Evolutionary conservation across 768 basidiomycete genomes (phyloP).

Genomic region (Collybia sordida): DNA sequence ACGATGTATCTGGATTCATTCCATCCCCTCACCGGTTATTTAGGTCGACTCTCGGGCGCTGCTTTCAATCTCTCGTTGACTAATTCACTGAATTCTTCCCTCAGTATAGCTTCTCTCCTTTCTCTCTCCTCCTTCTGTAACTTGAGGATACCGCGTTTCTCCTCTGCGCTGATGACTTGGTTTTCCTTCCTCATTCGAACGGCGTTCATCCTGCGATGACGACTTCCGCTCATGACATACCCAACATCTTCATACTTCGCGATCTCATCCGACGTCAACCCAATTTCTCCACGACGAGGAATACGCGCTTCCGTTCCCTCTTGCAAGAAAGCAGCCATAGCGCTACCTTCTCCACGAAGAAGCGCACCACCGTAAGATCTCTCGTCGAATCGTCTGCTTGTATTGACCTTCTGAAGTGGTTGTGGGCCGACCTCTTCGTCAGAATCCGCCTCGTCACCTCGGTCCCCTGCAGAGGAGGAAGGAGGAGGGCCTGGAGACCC

Average conservation of each 20-base stretch:
- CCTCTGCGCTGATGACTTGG: conserved; percentile 98
- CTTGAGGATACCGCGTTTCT: conserved; percentile 95
- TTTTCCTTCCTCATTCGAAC: conserved; percentile 99
- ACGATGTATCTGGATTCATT: neutral
- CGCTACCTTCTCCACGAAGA: conserved; percentile 92
- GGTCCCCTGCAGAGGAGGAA: conserved; percentile 13
- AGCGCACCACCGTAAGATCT: conserved; percentile 88
- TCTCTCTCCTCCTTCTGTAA: conserved; percentile 92
- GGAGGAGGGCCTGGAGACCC: conserved; percentile 14
- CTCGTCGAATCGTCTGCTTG: conserved; percentile 60
- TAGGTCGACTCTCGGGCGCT: conserved; percentile 6
- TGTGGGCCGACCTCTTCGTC: conserved; percentile 82
- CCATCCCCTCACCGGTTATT: neutral
- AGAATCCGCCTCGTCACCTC: conserved; percentile 38
- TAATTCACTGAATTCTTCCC: conserved; percentile 88
- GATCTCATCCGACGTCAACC: conserved; percentile 85
- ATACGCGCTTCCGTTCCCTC: conserved; percentile 85
- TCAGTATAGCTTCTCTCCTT: conserved; percentile 84
- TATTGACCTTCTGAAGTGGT: conserved; percentile 45
- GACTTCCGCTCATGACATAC: conserved; percentile 96
- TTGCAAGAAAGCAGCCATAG: conserved; percentile 95
- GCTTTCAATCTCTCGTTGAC: conserved; percentile 74
- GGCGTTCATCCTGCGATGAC: conserved; percentile 97
- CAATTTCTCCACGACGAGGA: conserved; percentile 98
- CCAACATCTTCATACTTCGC: conserved; percentile 85